Conservation (phyloP, 495 filamentous ascomycete species). For the Aspergillus incahuasiensis region DNA sequence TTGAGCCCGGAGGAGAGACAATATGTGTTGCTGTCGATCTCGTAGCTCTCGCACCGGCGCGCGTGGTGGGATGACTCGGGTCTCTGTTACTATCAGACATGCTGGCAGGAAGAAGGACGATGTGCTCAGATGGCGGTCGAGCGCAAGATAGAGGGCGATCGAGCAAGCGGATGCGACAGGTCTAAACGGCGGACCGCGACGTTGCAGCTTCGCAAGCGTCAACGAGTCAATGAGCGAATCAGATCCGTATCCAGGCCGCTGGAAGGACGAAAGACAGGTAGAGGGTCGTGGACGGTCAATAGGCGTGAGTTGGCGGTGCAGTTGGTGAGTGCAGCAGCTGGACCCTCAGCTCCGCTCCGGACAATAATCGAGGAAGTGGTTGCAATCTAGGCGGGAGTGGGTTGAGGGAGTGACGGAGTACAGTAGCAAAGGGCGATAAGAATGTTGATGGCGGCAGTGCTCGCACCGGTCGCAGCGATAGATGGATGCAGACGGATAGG, state of each 20-base stretch:
- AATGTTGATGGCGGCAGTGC: constrained; percentile 4
- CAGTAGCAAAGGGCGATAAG: constrained; percentile 3
- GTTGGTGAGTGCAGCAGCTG: constrained; percentile 15
- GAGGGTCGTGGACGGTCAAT: constrained; percentile 6
- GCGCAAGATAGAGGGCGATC: constrained; percentile 10
- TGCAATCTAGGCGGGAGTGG: constrained; percentile 12
- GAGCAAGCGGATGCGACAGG: constrained; percentile 21
- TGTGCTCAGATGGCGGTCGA: constrained; percentile 18
- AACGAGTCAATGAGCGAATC: constrained; percentile 9
- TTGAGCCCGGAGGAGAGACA: constrained; percentile 39
- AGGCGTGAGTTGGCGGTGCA: constrained; percentile 8
- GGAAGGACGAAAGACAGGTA: constrained; percentile 5
- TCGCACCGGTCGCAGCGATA: constrained; percentile 22
- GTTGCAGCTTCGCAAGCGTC: background rate
- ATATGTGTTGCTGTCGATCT: constrained; percentile 26
- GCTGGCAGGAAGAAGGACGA: constrained; percentile 1
- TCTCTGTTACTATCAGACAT: constrained; percentile 25
- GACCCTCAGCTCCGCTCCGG: constrained; percentile 21
- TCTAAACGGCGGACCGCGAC: constrained; percentile 16
- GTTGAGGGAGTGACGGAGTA: constrained; percentile 12
- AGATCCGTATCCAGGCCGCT: constrained; percentile 1
- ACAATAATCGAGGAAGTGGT: constrained; percentile 18
- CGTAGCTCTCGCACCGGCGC: constrained; percentile 12
- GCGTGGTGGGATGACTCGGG: constrained; percentile 10
- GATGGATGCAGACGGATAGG: constrained; percentile 10